phyloP scores from a whole-genome alignment of 2,329 filamentous ascomycete species.

The Aureobasidium subglaciale region DNA sequence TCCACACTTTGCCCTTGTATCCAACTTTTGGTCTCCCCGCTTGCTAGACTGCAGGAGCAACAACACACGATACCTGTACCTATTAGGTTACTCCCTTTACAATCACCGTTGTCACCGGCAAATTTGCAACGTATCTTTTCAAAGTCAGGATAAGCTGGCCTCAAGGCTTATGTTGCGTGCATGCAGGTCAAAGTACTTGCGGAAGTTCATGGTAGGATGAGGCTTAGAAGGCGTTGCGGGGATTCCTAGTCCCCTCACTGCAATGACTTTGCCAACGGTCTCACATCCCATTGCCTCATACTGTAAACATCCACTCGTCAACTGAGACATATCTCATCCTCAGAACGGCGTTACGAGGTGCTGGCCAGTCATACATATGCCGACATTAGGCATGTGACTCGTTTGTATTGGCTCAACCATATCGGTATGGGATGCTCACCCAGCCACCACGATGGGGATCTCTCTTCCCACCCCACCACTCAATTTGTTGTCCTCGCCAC shows the following conservation, averaged over 20 bases:
- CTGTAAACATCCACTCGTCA: neutral
- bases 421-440: neutral
- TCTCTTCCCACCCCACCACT: neutral
- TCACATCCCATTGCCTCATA: neutral
- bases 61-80: neutral
- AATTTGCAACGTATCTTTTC: neutral
- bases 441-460: slow-evolving; percentile 9
- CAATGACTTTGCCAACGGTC: slow-evolving; percentile 2
- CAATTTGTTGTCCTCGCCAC: neutral
- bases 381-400: neutral
- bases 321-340: slow-evolving; percentile 9
- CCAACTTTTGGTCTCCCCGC: neutral
- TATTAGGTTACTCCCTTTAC: slow-evolving; percentile 3
- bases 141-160: neutral
- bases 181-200: neutral
- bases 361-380: neutral
- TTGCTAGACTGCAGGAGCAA: neutral
- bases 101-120: neutral
- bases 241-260: neutral
- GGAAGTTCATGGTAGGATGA: neutral
- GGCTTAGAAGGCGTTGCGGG: slow-evolving; percentile 3
- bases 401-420: slow-evolving; percentile 4
- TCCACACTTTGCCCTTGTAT: neutral
- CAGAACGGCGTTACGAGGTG: slow-evolving; percentile 1
- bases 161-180: neutral